Conservation (phyloP, 2,329 filamentous ascomycete genomes). For the Fusarium sp. region DNA sequence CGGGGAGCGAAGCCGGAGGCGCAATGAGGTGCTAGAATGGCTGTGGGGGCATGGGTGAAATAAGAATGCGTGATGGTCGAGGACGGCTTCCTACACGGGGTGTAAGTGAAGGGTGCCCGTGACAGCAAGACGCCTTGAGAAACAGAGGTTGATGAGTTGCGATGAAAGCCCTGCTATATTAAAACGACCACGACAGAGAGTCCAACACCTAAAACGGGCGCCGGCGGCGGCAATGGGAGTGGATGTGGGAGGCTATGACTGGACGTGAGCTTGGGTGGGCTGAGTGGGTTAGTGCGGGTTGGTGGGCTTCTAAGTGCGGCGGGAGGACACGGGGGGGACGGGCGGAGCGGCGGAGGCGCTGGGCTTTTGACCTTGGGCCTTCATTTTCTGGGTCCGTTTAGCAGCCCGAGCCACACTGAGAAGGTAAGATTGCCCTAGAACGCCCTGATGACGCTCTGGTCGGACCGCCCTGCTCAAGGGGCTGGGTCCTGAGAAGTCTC, state of each 20-base stretch:
- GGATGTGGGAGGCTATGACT: slow-evolving; percentile 37
- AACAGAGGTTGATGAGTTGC: slow-evolving; percentile 30
- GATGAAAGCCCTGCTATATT: slow-evolving; percentile 43
- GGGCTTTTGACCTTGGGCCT: slow-evolving; percentile 33
- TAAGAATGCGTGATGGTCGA: slow-evolving; percentile 18
- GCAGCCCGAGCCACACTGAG: slow-evolving; percentile 40
- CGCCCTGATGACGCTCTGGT: slow-evolving; percentile 33
- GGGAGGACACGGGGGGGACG: slow-evolving; percentile 28
- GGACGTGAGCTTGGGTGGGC: slow-evolving; percentile 38
- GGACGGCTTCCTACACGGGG: slow-evolving; percentile 11
- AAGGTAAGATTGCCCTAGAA: slow-evolving; percentile 23
- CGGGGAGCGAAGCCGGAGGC: slow-evolving; percentile 35
- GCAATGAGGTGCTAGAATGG: slow-evolving; percentile 26
- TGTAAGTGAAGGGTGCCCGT: slow-evolving; percentile 32
- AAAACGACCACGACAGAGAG: slow-evolving; percentile 38
- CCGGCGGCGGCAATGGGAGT: slow-evolving; percentile 34
- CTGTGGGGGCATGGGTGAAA: slow-evolving; percentile 12
- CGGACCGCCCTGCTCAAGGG: slow-evolving; percentile 34
- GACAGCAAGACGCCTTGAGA: slow-evolving; percentile 28
- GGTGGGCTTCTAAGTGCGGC: slow-evolving; percentile 37
- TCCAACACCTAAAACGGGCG: slow-evolving; percentile 36
- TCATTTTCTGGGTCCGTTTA: slow-evolving; percentile 34
- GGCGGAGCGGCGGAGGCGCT: slow-evolving; percentile 37
- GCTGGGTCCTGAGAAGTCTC: slow-evolving; percentile 34
- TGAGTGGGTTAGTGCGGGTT: slow-evolving; percentile 38